phyloP scores from a whole-genome alignment of 2,329 filamentous ascomycete species.

The Blastomyces parvus region DNA sequence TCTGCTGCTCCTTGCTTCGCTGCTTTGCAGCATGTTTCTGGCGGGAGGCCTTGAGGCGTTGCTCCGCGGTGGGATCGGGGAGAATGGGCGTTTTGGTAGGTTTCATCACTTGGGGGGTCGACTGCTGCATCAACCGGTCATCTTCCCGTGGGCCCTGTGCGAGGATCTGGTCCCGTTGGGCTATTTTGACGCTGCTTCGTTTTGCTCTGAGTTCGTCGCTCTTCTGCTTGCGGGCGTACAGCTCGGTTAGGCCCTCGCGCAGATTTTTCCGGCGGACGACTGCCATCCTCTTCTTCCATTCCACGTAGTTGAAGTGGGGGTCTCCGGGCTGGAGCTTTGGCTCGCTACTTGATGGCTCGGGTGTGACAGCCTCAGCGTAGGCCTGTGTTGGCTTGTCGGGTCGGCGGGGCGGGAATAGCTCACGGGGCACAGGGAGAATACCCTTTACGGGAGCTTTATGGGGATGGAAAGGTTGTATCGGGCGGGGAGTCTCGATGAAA shows the following conservation, averaged over 20 bases:
- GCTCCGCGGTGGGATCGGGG: constrained; percentile 54
- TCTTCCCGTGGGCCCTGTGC: constrained; percentile 62
- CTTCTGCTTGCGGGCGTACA: constrained; percentile 56
- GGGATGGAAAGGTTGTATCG: constrained; percentile 58
- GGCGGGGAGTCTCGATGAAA: constrained; percentile 72
- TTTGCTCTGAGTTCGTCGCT: constrained; percentile 28
- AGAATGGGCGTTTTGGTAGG: constrained; percentile 43
- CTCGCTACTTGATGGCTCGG: constrained; percentile 37
- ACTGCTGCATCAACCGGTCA: constrained; percentile 64
- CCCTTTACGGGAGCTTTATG: constrained; percentile 54
- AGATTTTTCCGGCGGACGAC: constrained; percentile 62
- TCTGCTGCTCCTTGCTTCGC: constrained; percentile 47
- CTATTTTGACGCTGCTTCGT: constrained; percentile 42
- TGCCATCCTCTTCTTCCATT: constrained; percentile 67
- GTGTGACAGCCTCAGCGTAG: constrained; percentile 54
- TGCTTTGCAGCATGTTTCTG: constrained; percentile 36
- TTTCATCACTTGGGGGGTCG: constrained; percentile 47
- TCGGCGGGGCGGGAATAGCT: constrained; percentile 59
- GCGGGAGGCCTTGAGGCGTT: constrained; percentile 39
- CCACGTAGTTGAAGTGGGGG: constrained; percentile 41
- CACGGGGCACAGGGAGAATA: constrained; percentile 70
- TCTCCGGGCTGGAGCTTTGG: constrained; percentile 27
- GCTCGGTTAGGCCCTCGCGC: constrained; percentile 56
- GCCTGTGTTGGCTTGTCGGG: constrained; percentile 51
- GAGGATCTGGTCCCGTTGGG: constrained; percentile 43